Percentiles rank a stretch among this genome's conserved stretches.
Evolutionary conservation across 2,329 filamentous ascomycete species (phyloP).

Genomic region (Graphilbum sp.): DNA sequence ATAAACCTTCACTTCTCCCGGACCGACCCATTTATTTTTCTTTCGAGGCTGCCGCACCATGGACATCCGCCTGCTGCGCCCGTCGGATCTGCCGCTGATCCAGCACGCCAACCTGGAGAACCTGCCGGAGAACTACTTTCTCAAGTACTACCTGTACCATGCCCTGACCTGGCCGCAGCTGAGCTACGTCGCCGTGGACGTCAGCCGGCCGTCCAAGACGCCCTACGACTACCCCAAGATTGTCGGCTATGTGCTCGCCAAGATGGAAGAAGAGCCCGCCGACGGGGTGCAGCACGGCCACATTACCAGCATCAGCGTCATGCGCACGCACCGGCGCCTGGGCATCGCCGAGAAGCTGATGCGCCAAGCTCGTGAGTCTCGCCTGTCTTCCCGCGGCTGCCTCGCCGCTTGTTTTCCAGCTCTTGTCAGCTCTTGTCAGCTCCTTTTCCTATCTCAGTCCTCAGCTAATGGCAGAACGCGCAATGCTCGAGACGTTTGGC

Average conservation of each 20-base stretch:
- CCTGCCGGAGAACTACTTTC: slow-evolving; percentile 98
- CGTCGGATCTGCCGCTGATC: slow-evolving; percentile 76
- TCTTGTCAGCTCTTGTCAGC: background rate
- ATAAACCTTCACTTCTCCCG: no score
- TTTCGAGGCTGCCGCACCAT: no score
- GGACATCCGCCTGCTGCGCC: slow-evolving; percentile 78
- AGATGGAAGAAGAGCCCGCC: slow-evolving; percentile 96
- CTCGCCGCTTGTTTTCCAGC: background rate
- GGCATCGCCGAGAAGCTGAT: slow-evolving; percentile 96
- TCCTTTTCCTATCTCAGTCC: no score
- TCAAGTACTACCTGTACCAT: slow-evolving; percentile 99
- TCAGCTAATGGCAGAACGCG: slow-evolving; percentile 44
- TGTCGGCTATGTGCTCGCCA: slow-evolving; percentile 96
- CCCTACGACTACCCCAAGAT: slow-evolving; percentile 90
- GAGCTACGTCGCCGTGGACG: slow-evolving; percentile 89
- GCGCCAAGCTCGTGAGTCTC: slow-evolving; percentile 75
- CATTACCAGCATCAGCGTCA: slow-evolving; percentile 88
- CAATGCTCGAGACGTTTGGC: slow-evolving; percentile 90
- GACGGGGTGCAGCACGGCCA: slow-evolving; percentile 90
- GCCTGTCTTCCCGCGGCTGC: no score
- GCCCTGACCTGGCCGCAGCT: slow-evolving; percentile 96
- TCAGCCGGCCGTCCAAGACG: slow-evolving; percentile 59
- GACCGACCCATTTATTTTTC: no score
- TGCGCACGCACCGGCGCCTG: slow-evolving; percentile 82
- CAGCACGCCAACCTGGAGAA: slow-evolving; percentile 99